Base-by-base conservation (phyloP, 169 alveolate species). In the Plasmodium falciparum region DNA sequence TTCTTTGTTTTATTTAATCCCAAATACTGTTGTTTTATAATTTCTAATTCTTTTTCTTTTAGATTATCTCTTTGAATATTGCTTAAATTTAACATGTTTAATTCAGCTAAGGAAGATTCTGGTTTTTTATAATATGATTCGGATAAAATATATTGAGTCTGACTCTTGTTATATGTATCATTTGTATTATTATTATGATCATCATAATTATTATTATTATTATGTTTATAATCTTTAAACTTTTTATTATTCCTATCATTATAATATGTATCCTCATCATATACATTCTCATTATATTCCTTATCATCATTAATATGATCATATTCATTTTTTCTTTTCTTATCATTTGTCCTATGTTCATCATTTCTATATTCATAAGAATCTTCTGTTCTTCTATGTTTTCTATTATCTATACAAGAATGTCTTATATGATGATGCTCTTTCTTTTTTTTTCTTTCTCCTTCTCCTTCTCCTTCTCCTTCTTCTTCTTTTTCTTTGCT, bases 1-100 rank as follows among this genome's bases (percentile, higher is more conserved):
- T 96, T 96, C 88, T 94, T 93, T 67, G 95, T 96, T 66, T 95
- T 94, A 43, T 94, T 93, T 67, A 95, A 88, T 9, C 99, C 99
- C 67, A 97, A 90, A 80, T 97, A 97, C 61, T 96, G 96, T 59
- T 94, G 93, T 73, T 97, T 93, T 33, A 97, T 97, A 62, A 92
- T 94, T 75, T 95, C 97, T 17, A 95, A 75, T 75, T 96, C 98
- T 88, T 94, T 88, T 74, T 96, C 97, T 75, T 93, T 95, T 43
- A 85, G 54, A 17, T 65, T 75, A 6, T 89, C 93, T 45, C 90
- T 83, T 15, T 88, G 91, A 6, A 69, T 80, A 63, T 12, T 62
- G 24, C 56, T 58, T 3, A 80, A 20, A 47, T 80, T 52, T 58
- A 75, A 72, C 88, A 63, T 72, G 89, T 94, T 49, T 80, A 86